A percentile compares a stretch with the other conserved stretches of the same genome.
Evolutionary conservation across 129 eudicot species (phyloP).

Genomic region (Saussurea involucrata): DNA sequence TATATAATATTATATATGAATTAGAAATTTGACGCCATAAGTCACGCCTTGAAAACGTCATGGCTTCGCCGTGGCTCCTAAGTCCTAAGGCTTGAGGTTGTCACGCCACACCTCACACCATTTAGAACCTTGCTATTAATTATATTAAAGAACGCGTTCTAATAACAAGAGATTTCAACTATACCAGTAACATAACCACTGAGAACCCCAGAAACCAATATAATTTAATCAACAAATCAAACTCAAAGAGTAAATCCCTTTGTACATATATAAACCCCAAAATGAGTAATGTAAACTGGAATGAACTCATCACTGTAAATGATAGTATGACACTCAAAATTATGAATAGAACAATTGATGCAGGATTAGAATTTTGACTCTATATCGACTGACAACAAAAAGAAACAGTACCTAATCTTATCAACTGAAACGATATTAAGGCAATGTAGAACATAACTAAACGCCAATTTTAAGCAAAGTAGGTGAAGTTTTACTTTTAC

Average conservation of each 20-base stretch:
- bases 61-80: too few relatives aligned
- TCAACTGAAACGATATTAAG: neutral
- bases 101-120: too few relatives aligned
- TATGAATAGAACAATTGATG: neutral
- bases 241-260: neutral
- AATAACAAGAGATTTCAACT: neutral
- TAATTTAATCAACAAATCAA: neutral
- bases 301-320: neutral
- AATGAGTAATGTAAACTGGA: neutral
- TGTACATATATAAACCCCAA: neutral
- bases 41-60: too few relatives aligned
- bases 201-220: neutral
- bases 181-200: constrained; percentile 4
- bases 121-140: too few relatives aligned
- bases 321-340: neutral
- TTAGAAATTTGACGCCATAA: too few relatives aligned
- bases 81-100: too few relatives aligned
- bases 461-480: neutral
- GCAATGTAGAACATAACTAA: constrained; percentile 16
- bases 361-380: neutral
- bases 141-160: neutral
- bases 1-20: too few relatives aligned
- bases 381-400: neutral
- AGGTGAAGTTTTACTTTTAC: neutral
- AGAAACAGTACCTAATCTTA: neutral